A percentile compares a stretch with the other conserved stretches of the same genome.
These are phyloP conservation scores for Senna siamea DNA, from an alignment of 306 rosid species.

Conservation along the genomic window DNA sequence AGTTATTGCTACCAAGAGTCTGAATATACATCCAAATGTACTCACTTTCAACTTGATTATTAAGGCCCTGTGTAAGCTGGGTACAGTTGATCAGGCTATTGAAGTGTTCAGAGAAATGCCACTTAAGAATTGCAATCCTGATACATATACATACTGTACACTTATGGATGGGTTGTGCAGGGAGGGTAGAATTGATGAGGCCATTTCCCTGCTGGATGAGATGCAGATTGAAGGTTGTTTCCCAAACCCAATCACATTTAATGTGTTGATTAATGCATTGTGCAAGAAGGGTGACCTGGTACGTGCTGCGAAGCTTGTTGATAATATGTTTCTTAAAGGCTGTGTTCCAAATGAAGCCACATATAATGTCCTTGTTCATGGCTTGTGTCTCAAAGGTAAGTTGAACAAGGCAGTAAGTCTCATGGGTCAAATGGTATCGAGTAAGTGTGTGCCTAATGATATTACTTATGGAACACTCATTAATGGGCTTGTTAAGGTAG, in stretches of 20 bases:
- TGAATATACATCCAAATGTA: slow-evolving; percentile 60
- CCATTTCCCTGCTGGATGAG: slow-evolving; percentile 79
- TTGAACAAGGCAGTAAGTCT: slow-evolving; percentile 81
- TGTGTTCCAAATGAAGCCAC: slow-evolving; percentile 87
- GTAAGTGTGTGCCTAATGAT: slow-evolving; percentile 79
- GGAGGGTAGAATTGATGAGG: slow-evolving; percentile 80
- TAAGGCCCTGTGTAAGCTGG: slow-evolving; percentile 82
- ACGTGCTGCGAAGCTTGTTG: slow-evolving; percentile 83
- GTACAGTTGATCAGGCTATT: slow-evolving; percentile 77
- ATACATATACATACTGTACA: slow-evolving; percentile 70
- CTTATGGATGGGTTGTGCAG: slow-evolving; percentile 90
- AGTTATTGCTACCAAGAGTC: slow-evolving; percentile 42
- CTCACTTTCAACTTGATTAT: slow-evolving; percentile 84
- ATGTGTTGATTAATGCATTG: slow-evolving; percentile 80
- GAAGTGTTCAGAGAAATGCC: slow-evolving; percentile 79
- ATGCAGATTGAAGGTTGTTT: slow-evolving; percentile 86
- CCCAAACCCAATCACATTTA: slow-evolving; percentile 66
- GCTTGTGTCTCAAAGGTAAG: slow-evolving; percentile 86
- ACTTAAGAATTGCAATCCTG: slow-evolving; percentile 61
- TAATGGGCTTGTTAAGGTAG: slow-evolving; percentile 81
- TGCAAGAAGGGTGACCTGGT: slow-evolving; percentile 82
- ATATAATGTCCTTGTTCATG: slow-evolving; percentile 79
- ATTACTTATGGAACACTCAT: slow-evolving; percentile 88
- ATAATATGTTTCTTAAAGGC: slow-evolving; percentile 93
- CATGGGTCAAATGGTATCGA: slow-evolving; percentile 66